Evolutionary conservation across 129 eudicot species (phyloP).

Genomic region (Artemisia argyi): DNA sequence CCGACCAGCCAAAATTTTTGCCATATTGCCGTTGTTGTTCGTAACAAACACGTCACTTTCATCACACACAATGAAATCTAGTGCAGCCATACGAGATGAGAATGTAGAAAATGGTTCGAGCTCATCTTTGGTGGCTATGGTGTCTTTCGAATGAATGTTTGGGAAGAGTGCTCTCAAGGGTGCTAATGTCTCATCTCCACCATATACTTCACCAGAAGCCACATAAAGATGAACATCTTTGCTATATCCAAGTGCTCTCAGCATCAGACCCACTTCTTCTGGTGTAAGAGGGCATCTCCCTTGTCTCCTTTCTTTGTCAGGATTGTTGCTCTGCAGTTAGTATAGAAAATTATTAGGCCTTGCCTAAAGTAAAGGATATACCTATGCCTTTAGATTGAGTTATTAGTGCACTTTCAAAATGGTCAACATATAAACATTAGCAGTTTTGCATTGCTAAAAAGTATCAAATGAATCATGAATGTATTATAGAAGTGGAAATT

Average conservation of each 20-base stretch:
- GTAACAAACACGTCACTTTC: constrained; percentile 83
- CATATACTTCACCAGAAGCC: constrained; percentile 90
- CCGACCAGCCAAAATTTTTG: constrained; percentile 81
- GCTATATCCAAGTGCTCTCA: constrained; percentile 84
- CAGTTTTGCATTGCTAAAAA: no score
- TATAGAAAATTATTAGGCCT: constrained; percentile 16
- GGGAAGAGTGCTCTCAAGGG: constrained; percentile 86
- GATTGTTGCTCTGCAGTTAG: constrained; percentile 58
- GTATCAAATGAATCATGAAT: no score
- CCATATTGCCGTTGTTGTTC: constrained; percentile 91
- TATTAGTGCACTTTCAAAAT: neutral
- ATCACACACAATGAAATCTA: constrained; percentile 87
- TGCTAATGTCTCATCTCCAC: constrained; percentile 85
- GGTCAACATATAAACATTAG: neutral
- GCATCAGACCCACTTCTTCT: constrained; percentile 89
- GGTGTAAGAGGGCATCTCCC: constrained; percentile 95
- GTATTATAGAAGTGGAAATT: no score
- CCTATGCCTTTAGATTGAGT: neutral
- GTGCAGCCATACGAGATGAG: constrained; percentile 95
- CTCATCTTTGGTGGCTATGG: constrained; percentile 64
- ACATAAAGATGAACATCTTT: constrained; percentile 70
- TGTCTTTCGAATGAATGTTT: constrained; percentile 77
- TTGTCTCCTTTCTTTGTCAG: constrained; percentile 83
- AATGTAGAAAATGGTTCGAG: constrained; percentile 65
- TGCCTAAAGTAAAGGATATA: neutral